phyloP scores from a whole-genome alignment of 305 asterid genomes.

The Fraxinus angustifolia region DNA sequence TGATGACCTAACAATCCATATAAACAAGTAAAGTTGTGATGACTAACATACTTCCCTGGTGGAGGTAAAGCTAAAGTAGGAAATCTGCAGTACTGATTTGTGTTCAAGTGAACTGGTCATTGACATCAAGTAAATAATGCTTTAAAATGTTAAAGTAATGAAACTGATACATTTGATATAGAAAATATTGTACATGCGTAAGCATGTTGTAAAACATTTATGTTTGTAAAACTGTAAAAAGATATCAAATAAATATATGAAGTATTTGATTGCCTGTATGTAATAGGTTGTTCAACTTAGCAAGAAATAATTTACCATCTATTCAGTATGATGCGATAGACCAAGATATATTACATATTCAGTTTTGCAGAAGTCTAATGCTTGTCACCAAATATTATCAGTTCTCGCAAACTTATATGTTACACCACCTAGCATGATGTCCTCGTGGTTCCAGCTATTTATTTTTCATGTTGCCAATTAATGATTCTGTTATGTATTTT shows the following conservation, averaged over 20 bases:
- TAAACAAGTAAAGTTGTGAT: not conserved
- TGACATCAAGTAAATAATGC: not conserved
- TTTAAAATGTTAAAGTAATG: not conserved
- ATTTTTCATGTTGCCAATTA: not conserved
- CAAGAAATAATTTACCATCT: not conserved
- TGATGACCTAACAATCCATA: not conserved
- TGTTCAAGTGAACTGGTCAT: not conserved
- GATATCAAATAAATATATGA: not conserved
- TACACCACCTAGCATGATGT: not conserved
- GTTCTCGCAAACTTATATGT: not conserved
- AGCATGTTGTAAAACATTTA: not conserved
- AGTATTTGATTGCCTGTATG: not conserved
- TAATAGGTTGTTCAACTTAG: not conserved
- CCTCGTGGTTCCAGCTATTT: not conserved
- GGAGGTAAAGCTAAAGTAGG: not conserved
- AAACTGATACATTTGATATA: not conserved
- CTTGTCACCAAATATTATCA: not conserved
- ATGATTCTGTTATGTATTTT: slow-evolving; percentile 8
- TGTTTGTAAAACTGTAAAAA: not conserved
- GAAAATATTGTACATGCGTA: not conserved
- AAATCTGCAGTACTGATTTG: not conserved
- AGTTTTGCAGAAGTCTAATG: not conserved
- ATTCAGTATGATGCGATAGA: not conserved
- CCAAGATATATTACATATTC: not conserved
- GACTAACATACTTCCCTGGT: not conserved